phyloP scores from a whole-genome alignment of 257 asterid species.

The Agastache rugosa region DNA sequence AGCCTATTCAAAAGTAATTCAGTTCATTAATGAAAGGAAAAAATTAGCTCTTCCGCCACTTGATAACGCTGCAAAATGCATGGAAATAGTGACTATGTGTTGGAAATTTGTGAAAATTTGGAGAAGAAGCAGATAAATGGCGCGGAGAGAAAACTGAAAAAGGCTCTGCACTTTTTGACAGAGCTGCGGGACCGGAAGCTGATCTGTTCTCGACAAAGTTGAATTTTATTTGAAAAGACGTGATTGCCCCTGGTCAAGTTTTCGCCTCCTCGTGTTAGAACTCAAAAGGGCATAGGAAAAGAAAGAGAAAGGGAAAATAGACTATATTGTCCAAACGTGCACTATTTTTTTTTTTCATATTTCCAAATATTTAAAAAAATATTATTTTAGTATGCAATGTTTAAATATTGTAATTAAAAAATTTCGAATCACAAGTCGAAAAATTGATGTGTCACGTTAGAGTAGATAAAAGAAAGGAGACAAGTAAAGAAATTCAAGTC shows the following conservation, averaged over 20 bases:
- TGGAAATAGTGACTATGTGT: neutral
- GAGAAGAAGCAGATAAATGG: slow-evolving; percentile 23
- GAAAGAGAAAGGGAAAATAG: too few relatives aligned
- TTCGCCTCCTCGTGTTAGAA: neutral
- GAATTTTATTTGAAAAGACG: neutral
- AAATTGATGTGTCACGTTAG: too few relatives aligned
- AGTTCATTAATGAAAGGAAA: slow-evolving; percentile 3
- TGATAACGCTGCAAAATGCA: slow-evolving; percentile 1
- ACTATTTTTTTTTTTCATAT: too few relatives aligned
- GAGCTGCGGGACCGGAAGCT: slow-evolving; percentile 15
- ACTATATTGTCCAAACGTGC: too few relatives aligned
- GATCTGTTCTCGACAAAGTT: slow-evolving; percentile 6
- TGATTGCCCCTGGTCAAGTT: neutral
- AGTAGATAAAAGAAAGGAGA: too few relatives aligned
- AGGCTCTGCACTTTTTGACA: slow-evolving; percentile 2
- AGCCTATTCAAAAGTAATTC: neutral
- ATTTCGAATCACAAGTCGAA: too few relatives aligned
- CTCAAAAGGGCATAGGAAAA: too few relatives aligned
- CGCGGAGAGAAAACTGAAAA: slow-evolving; percentile 4
- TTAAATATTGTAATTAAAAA: too few relatives aligned
- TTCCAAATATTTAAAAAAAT: too few relatives aligned
- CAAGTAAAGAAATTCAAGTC: too few relatives aligned
- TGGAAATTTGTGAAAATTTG: neutral
- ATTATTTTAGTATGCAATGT: too few relatives aligned
- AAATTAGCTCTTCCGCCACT: neutral